Evolutionary conservation across 345 rosid species (phyloP).

Genomic region (Hevea brasiliensis): DNA sequence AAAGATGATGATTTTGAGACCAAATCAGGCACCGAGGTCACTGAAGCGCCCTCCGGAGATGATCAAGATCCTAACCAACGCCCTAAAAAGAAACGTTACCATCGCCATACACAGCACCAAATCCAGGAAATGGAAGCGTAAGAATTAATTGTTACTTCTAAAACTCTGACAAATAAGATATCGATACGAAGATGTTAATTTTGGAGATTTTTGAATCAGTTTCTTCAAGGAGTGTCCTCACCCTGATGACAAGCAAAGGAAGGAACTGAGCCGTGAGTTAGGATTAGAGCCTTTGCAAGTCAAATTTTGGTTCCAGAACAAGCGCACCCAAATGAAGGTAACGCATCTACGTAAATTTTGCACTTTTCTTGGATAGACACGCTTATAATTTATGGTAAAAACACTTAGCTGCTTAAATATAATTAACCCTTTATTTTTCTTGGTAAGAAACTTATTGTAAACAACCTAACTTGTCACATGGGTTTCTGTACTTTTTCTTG

Average conservation of each 20-base stretch:
- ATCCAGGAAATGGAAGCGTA: conserved; percentile 97
- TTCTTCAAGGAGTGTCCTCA: conserved; percentile 95
- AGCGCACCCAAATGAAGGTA: conserved; percentile 98
- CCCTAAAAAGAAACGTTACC: conserved; percentile 77
- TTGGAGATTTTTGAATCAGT: conserved; percentile 27
- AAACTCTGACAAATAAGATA: too few species aligned
- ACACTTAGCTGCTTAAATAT: not conserved
- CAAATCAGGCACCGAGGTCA: conserved; percentile 69
- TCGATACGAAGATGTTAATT: not conserved
- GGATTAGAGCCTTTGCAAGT: conserved; percentile 81
- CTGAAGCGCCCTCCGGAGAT: conserved; percentile 62
- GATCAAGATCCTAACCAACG: conserved; percentile 76
- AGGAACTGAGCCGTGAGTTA: conserved; percentile 76
- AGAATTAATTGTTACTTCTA: conserved; percentile 6
- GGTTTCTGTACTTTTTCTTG: too few species aligned
- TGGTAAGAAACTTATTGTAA: not conserved
- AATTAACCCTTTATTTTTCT: not conserved
- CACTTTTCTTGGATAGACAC: not conserved
- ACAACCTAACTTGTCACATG: too few species aligned
- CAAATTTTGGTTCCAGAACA: conserved; percentile 98
- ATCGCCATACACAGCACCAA: conserved; percentile 92
- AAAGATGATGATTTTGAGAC: conserved; percentile 79
- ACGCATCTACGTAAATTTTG: not conserved
- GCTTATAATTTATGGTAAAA: not conserved
- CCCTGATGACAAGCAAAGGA: conserved; percentile 96